Percentiles rank a stretch among this genome's conserved stretches.
Conservation (phyloP, 768 basidiomycete species). For the Cyathus striatus region DNA sequence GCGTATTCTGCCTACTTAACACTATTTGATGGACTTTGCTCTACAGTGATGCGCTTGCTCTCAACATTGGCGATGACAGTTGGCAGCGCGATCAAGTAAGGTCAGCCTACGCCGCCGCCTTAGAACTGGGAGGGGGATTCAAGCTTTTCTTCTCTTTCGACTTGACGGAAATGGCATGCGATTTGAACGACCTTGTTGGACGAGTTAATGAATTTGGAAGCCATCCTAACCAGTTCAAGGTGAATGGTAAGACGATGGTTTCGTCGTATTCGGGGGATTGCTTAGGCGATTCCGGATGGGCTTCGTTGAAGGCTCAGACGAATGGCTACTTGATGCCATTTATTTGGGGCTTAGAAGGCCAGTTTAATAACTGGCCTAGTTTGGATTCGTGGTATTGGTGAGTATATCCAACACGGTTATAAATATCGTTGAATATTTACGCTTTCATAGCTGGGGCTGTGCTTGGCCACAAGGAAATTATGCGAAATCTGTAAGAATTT, state of each 20-base stretch:
- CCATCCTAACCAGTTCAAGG: slow-evolving; percentile 51
- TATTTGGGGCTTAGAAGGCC: slow-evolving; percentile 47
- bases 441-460: slow-evolving; percentile 45
- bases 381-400: slow-evolving; percentile 48
- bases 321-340: slow-evolving; percentile 48
- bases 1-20: slow-evolving; percentile 7
- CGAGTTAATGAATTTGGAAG: slow-evolving; percentile 39
- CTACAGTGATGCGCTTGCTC: slow-evolving; percentile 51
- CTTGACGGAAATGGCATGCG: slow-evolving; percentile 46
- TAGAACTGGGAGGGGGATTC: slow-evolving; percentile 30
- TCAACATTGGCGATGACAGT: slow-evolving; percentile 53
- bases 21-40: not conserved
- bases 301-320: slow-evolving; percentile 39
- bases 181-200: slow-evolving; percentile 33
- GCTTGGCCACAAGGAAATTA: slow-evolving; percentile 52
- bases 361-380: slow-evolving; percentile 39
- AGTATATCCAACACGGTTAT: slow-evolving; percentile 8
- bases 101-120: slow-evolving; percentile 48
- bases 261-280: slow-evolving; percentile 61
- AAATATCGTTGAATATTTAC: not conserved
- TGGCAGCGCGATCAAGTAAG: slow-evolving; percentile 47
- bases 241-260: slow-evolving; percentile 49
- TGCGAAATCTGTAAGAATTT: slow-evolving; percentile 32
- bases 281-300: slow-evolving; percentile 49
- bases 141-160: slow-evolving; percentile 59